Evolutionary conservation across 176 grass and related monocot species (phyloP).

Genomic region (Chrysopogon serrulatus): DNA sequence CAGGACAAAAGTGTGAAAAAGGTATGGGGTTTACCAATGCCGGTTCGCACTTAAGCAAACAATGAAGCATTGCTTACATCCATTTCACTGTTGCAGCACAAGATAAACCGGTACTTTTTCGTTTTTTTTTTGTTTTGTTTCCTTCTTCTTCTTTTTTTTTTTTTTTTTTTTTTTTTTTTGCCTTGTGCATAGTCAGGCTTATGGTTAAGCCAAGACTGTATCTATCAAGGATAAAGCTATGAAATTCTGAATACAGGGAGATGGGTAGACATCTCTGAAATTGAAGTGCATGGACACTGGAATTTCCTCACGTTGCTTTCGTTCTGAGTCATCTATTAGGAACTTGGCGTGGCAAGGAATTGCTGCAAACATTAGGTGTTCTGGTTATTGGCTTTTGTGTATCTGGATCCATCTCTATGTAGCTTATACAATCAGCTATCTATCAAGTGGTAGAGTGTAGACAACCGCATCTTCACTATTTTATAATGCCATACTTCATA

Average conservation of each 20-base stretch:
- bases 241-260: not conserved
- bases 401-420: not conserved
- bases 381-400: constrained; percentile 14
- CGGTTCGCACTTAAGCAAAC: not conserved
- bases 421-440: not conserved
- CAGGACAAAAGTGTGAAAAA: not conserved
- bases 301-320: constrained; percentile 9
- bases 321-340: not conserved
- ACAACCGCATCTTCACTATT: not conserved
- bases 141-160: too few relatives aligned
- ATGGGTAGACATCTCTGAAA: not conserved
- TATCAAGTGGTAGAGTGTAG: not conserved
- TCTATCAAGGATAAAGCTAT: not conserved
- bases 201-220: not conserved
- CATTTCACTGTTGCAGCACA: not conserved
- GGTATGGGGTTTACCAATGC: not conserved
- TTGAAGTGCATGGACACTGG: not conserved
- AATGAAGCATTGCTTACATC: not conserved
- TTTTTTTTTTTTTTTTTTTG: too few relatives aligned
- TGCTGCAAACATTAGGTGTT: not conserved
- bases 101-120: not conserved
- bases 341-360: not conserved
- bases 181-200: not conserved
- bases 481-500: not conserved
- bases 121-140: not conserved